Conservation (phyloP, 805 yeast genomes). For the Ogataea populi-albae region DNA sequence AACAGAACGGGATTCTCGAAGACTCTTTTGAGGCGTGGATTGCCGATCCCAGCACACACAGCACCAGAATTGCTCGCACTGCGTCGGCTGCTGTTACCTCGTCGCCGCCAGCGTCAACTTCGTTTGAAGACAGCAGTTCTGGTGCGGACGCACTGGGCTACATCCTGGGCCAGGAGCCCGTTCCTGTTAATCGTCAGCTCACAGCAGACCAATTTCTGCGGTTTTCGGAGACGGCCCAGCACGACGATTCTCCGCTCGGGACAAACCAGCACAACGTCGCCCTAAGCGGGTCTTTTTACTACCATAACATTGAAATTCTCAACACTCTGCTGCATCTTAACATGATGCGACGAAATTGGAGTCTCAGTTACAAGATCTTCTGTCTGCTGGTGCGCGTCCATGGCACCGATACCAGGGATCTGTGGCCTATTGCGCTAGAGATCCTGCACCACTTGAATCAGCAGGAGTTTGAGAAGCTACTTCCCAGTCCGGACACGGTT, state of each 20-base stretch:
- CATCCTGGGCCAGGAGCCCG: constrained; percentile 13
- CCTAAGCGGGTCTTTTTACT: constrained; percentile 13
- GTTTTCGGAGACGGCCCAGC: constrained; percentile 5
- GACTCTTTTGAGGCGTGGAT: constrained; percentile 24
- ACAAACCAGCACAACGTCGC: constrained; percentile 6
- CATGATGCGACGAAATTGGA: constrained; percentile 52
- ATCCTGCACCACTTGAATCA: constrained; percentile 38
- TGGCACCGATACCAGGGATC: constrained; percentile 47
- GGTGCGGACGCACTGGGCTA: neutral
- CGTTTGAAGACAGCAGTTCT: no score
- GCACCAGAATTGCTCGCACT: no score
- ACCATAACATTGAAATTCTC: constrained; percentile 28
- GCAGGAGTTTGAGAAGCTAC: constrained; percentile 16
- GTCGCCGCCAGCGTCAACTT: no score
- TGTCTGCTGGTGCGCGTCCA: constrained; percentile 47
- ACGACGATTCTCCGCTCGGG: constrained; percentile 2
- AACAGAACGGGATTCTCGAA: constrained; percentile 17
- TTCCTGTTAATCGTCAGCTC: constrained; percentile 8
- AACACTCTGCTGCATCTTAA: constrained; percentile 47
- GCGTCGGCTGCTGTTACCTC: no score
- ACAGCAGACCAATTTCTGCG: constrained; percentile 15
- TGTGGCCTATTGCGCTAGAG: constrained; percentile 67
- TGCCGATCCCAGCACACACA: constrained; percentile 2
- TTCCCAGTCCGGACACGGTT: no score
- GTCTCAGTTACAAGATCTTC: constrained; percentile 50